A percentile compares a stretch with the other conserved stretches of the same genome.
Conservation (phyloP, 2,329 filamentous ascomycete genomes). For the Aureobasidium sp. region DNA sequence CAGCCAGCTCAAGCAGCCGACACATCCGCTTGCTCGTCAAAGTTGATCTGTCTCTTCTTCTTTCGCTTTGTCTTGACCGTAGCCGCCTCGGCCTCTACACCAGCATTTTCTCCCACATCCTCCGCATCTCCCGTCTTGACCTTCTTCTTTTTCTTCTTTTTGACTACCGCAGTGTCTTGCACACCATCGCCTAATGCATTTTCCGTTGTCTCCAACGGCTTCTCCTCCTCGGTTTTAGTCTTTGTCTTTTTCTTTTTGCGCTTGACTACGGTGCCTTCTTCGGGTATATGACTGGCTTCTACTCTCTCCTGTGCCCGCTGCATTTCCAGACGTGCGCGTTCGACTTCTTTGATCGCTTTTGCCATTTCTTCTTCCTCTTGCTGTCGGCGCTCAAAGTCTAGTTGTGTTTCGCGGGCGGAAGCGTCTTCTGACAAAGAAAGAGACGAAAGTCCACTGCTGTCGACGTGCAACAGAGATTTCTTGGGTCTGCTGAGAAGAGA, state of each 20-base stretch:
- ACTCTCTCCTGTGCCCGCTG: conserved; percentile 71
- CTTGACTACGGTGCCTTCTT: conserved; percentile 35
- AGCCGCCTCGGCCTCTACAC: conserved; percentile 66
- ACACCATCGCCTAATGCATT: background rate
- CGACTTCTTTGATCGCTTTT: conserved; percentile 80
- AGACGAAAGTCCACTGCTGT: conserved; percentile 72
- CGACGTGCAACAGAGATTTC: conserved; percentile 71
- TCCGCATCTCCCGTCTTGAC: conserved; percentile 47
- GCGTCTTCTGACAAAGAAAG: conserved; percentile 59
- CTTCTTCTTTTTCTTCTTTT: conserved; percentile 62
- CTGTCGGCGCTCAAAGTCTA: conserved; percentile 60
- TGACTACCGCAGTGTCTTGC: conserved; percentile 43
- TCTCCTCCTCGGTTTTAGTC: background rate
- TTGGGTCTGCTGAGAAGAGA: conserved; percentile 38
- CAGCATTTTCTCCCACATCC: conserved; percentile 55
- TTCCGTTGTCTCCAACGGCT: background rate
- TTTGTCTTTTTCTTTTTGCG: conserved; percentile 18
- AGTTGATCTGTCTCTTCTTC: conserved; percentile 74
- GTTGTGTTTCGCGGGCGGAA: conserved; percentile 25
- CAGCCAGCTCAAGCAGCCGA: background rate
- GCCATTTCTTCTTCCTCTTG: conserved; percentile 84
- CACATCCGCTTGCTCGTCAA: conserved; percentile 36
- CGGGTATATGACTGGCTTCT: conserved; percentile 60
- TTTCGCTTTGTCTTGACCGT: conserved; percentile 83
- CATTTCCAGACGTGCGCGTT: conserved; percentile 82